These are phyloP conservation scores for Pichia rugopelliculosa DNA, from an alignment of 805 yeast genomes.

Conservation along the genomic window DNA sequence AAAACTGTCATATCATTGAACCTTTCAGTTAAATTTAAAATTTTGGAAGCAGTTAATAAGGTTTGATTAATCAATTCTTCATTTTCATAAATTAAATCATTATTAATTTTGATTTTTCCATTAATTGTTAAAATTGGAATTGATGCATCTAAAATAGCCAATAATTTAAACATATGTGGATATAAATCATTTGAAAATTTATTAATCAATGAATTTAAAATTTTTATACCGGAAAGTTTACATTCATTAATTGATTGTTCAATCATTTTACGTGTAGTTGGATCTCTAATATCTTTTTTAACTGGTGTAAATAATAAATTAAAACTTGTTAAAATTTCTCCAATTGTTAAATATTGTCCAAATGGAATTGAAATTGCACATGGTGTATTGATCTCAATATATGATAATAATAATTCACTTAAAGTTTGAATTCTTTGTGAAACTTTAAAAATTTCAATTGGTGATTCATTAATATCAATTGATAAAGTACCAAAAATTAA, in stretches of 20 bases:
- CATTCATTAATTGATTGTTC: constrained; percentile 35
- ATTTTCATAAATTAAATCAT: constrained; percentile 24
- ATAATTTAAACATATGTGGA: constrained; percentile 43
- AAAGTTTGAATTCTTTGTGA: constrained; percentile 45
- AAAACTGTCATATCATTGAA: constrained; percentile 44
- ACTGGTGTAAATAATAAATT: constrained; percentile 48
- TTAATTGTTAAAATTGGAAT: constrained; percentile 44
- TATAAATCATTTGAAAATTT: constrained; percentile 31
- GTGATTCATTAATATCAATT: constrained; percentile 49
- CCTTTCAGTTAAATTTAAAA: constrained; percentile 18
- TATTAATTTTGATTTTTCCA: constrained; percentile 34
- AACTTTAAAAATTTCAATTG: constrained; percentile 43
- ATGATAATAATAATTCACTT: constrained; percentile 37
- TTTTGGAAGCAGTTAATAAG: constrained; percentile 23
- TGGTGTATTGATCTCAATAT: constrained; percentile 46
- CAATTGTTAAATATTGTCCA: constrained; percentile 44
- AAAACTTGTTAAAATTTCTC: constrained; percentile 49
- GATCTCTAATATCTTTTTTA: constrained; percentile 54
- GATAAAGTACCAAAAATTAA: constrained; percentile 40
- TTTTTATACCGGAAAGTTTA: constrained; percentile 38
- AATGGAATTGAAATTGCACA: constrained; percentile 48
- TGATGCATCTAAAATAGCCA: constrained; percentile 49
- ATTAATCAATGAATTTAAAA: constrained; percentile 33
- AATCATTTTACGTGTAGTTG: constrained; percentile 38
- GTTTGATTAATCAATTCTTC: constrained; percentile 26